phyloP scores from a whole-genome alignment of 805 yeast genomes.

The Saturnispora quitensis region DNA sequence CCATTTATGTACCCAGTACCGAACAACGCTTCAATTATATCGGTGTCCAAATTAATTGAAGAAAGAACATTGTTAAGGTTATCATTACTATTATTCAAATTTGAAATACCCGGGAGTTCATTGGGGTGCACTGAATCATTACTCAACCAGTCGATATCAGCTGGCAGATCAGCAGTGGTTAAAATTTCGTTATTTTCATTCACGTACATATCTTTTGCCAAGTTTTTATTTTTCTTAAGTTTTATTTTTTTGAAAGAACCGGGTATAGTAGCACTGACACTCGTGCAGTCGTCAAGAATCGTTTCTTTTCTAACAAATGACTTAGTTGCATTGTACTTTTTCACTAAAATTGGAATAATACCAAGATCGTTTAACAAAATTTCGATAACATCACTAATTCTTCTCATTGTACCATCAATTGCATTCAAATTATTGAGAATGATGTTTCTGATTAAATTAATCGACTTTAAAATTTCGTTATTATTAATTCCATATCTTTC shows the following conservation, averaged over 20 bases:
- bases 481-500: slow-evolving; percentile 22
- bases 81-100: slow-evolving; percentile 4
- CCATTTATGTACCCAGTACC: slow-evolving; percentile 16
- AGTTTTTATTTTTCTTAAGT: slow-evolving; percentile 3
- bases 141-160: not conserved
- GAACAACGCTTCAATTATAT: slow-evolving; percentile 26
- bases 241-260: slow-evolving; percentile 22
- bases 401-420: slow-evolving; percentile 34
- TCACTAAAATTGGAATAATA: slow-evolving; percentile 24
- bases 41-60: slow-evolving; percentile 24
- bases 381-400: slow-evolving; percentile 35
- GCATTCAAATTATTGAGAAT: slow-evolving; percentile 25
- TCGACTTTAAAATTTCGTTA: slow-evolving; percentile 23
- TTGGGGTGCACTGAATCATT: not conserved
- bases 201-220: not conserved
- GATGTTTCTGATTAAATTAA: slow-evolving; percentile 27
- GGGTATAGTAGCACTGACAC: slow-evolving; percentile 28
- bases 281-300: slow-evolving; percentile 24
- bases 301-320: slow-evolving; percentile 18
- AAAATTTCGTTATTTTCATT: not conserved
- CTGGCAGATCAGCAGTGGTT: not conserved
- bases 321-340: slow-evolving; percentile 21
- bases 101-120: slow-evolving; percentile 7
- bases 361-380: slow-evolving; percentile 35
- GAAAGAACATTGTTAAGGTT: slow-evolving; percentile 22